A percentile compares a stretch with the other conserved stretches of the same genome.
These are phyloP conservation scores for Gnetum montanum DNA, from an alignment of 75 land plant genomes.

Conservation along the genomic window DNA sequence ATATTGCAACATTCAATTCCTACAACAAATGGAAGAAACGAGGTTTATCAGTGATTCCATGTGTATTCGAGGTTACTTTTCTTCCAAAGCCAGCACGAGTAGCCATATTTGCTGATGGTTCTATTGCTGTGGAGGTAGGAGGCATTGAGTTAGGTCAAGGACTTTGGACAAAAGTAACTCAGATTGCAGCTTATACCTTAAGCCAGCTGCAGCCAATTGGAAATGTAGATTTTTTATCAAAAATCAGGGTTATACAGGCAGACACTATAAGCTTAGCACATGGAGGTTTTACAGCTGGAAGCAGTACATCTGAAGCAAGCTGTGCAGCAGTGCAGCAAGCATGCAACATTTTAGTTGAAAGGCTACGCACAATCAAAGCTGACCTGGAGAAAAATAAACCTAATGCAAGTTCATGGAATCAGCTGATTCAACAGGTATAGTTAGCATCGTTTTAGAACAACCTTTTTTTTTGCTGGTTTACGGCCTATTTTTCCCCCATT, in stretches of 20 bases:
- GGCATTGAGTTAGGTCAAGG: slow-evolving; percentile 96
- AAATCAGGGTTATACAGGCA: slow-evolving; percentile 61
- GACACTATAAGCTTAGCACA: slow-evolving; percentile 76
- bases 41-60: slow-evolving; percentile 68
- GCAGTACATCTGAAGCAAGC: slow-evolving; percentile 86
- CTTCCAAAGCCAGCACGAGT: slow-evolving; percentile 65
- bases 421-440: slow-evolving; percentile 36
- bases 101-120: slow-evolving; percentile 69
- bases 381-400: slow-evolving; percentile 19
- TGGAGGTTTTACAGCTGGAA: slow-evolving; percentile 74
- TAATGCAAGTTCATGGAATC: slow-evolving; percentile 51
- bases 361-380: slow-evolving; percentile 48
- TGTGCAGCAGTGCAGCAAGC: slow-evolving; percentile 70
- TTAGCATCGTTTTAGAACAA: too few relatives aligned
- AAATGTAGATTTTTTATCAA: slow-evolving; percentile 26
- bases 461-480: too few relatives aligned
- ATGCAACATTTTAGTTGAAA: slow-evolving; percentile 65
- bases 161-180: slow-evolving; percentile 86
- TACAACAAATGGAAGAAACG: slow-evolving; percentile 57
- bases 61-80: slow-evolving; percentile 26
- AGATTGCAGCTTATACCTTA: slow-evolving; percentile 65
- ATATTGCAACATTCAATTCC: slow-evolving; percentile 38
- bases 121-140: slow-evolving; percentile 83
- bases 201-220: slow-evolving; percentile 34
- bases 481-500: too few relatives aligned